Evolutionary conservation across 2,329 filamentous ascomycete species (phyloP), one percentile per base, ranked within the genome.

Genomic region (Clonostachys rhizophaga): DNA sequence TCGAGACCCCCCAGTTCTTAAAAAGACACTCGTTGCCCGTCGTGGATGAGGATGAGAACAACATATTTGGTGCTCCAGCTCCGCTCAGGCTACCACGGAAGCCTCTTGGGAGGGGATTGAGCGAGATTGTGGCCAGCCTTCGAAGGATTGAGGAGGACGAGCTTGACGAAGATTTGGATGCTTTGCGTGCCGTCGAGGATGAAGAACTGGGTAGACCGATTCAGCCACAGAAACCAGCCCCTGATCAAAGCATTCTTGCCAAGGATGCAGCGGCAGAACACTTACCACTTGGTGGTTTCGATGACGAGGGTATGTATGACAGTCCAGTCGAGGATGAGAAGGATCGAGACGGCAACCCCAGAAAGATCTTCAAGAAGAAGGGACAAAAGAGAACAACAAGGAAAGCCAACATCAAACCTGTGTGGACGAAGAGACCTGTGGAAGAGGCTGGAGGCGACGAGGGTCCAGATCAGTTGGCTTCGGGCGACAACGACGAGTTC

Each of bases 351-450:
- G 82, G 82, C 2, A 72, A 78, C 51, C 83, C 83, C 3, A 62
- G 83, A 36, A 79, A 75, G 46, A 66, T 80, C 2, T 92, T 79
- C 72, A 92, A 91, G 74, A 94, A 94, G 77, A 89, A 88, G 70
- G 88, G 87, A 0, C 79, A 88, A 61, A 94, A 94, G 71, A 76
- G 89, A 50, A 89, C 87, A 47, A 92, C 89, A 4, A 75, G 84
- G 51, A 72, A 76, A 43, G 75, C 79, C 47, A 90, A 84, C 50
- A 88, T 86, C 70, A 74, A 69, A 51, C 81, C 80, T 3, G 75
- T 66, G 1, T 62, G 70, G 47, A 60, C 62, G 7, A 77, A 75
- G 57, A 74, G 81, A 36, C 73, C 76, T 18, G 52, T 62, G 14
- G 55, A 60, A 5, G 63, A 64, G 2, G 60, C 64, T 1, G 60